Conservation (phyloP, 805 yeast species). For the Candida succiphila region DNA sequence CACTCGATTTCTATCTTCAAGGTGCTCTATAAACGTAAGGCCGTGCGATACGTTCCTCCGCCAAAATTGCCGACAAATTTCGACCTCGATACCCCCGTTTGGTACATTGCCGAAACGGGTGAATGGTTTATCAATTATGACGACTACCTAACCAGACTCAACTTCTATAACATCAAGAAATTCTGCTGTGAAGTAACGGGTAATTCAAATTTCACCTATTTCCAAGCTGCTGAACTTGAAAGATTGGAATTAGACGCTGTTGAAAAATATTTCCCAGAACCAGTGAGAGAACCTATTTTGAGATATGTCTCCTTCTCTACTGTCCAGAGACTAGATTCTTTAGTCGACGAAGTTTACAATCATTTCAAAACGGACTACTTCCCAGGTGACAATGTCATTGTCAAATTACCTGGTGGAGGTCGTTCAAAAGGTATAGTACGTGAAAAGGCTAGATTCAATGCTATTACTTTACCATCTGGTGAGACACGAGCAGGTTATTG, state of each 20-base stretch:
- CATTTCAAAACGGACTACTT: constrained; percentile 74
- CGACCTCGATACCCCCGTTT: constrained; percentile 51
- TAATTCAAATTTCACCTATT: constrained; percentile 80
- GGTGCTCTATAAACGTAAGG: constrained; percentile 73
- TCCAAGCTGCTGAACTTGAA: constrained; percentile 81
- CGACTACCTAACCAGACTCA: constrained; percentile 61
- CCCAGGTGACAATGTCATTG: constrained; percentile 80
- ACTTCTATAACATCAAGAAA: constrained; percentile 62
- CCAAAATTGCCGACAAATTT: constrained; percentile 47
- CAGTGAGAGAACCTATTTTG: constrained; percentile 86
- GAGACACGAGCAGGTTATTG: constrained; percentile 33
- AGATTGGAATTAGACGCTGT: constrained; percentile 51
- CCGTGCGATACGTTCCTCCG: constrained; percentile 49
- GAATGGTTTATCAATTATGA: constrained; percentile 82
- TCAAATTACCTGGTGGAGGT: constrained; percentile 38
- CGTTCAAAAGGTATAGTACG: constrained; percentile 52
- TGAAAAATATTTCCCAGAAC: constrained; percentile 80
- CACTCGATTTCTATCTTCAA: too few species aligned
- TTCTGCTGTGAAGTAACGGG: constrained; percentile 97
- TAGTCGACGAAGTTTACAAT: constrained; percentile 80
- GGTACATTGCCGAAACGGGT: constrained; percentile 74
- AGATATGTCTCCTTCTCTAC: constrained; percentile 75
- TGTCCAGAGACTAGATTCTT: constrained; percentile 69
- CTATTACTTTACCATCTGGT: constrained; percentile 28
- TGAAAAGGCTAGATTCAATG: constrained; percentile 76